Conservation (phyloP, 495 filamentous ascomycete genomes). For the Talaromyces nanjingensis region DNA sequence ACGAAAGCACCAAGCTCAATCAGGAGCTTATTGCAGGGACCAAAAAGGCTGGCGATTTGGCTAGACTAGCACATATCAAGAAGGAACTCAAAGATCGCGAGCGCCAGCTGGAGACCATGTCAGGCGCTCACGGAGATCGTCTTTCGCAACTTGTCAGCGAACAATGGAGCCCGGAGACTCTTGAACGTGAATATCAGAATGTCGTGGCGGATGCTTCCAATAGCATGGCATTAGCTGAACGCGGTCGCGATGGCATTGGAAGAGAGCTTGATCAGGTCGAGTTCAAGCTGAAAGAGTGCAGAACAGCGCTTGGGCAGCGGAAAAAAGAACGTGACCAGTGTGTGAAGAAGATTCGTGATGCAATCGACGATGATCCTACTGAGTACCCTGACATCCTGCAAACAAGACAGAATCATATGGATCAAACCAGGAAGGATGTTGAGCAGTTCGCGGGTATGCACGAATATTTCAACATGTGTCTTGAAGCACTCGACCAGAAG, state of each 20-base stretch:
- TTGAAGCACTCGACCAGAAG: slow-evolving; percentile 48
- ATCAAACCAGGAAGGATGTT: slow-evolving; percentile 54
- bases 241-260: slow-evolving; percentile 58
- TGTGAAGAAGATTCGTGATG: slow-evolving; percentile 41
- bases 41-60: slow-evolving; percentile 67
- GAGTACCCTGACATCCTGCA: slow-evolving; percentile 46
- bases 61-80: slow-evolving; percentile 68
- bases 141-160: slow-evolving; percentile 54
- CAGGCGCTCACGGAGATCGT: slow-evolving; percentile 61
- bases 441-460: slow-evolving; percentile 54
- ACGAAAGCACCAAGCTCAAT: slow-evolving; percentile 58
- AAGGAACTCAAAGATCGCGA: slow-evolving; percentile 67
- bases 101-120: slow-evolving; percentile 68
- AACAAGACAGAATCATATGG: slow-evolving; percentile 53
- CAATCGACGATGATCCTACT: slow-evolving; percentile 45
- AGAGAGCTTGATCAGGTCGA: slow-evolving; percentile 73
- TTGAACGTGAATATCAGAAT: slow-evolving; percentile 67
- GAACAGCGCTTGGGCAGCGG: slow-evolving; percentile 55
- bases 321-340: slow-evolving; percentile 56
- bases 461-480: slow-evolving; percentile 56
- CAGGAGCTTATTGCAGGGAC: slow-evolving; percentile 70
- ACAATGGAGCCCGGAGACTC: slow-evolving; percentile 58
- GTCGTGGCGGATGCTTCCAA: slow-evolving; percentile 49
- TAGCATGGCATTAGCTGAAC: slow-evolving; percentile 52
- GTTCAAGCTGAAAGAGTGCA: slow-evolving; percentile 61